phyloP scores from a whole-genome alignment of 257 asterid species.

The Solanum habrochaites region DNA sequence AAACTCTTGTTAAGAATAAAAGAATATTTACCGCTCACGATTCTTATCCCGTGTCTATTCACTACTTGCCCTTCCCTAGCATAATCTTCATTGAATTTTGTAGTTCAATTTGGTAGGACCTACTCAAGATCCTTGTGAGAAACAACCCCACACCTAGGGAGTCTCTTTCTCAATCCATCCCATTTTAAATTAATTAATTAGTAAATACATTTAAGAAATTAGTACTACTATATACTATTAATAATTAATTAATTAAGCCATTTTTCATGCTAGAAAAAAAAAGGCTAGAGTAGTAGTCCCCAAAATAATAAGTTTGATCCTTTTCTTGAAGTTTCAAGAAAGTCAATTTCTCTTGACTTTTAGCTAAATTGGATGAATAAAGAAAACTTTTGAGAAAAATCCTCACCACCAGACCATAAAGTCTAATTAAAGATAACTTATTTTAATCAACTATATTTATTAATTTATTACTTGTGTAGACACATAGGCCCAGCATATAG shows the following conservation, averaged over 20 bases:
- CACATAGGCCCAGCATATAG: background rate
- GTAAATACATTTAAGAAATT: background rate
- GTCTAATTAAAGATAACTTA: background rate
- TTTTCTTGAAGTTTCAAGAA: background rate
- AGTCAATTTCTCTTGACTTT: background rate
- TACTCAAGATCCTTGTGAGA: background rate
- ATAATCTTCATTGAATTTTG: background rate
- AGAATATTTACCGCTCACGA: too few species aligned
- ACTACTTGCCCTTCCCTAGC: background rate
- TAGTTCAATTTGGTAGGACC: background rate
- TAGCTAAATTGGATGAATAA: too few species aligned
- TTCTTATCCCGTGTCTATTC: rapidly evolving
- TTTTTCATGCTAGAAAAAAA: background rate
- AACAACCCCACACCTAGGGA: background rate
- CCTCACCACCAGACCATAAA: background rate
- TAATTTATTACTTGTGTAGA: background rate
- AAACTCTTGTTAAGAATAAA: rapidly evolving
- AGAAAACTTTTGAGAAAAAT: background rate
- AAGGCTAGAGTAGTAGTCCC: background rate
- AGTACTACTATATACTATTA: background rate
- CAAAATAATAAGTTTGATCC: background rate
- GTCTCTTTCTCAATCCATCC: background rate
- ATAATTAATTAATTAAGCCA: too few species aligned
- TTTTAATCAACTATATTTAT: background rate
- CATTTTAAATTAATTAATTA: background rate